Evolutionary conservation across 108 stramenopile species (phyloP), one percentile per base, ranked within the genome.

Genomic region (Stephanodiscus minutulus): DNA sequence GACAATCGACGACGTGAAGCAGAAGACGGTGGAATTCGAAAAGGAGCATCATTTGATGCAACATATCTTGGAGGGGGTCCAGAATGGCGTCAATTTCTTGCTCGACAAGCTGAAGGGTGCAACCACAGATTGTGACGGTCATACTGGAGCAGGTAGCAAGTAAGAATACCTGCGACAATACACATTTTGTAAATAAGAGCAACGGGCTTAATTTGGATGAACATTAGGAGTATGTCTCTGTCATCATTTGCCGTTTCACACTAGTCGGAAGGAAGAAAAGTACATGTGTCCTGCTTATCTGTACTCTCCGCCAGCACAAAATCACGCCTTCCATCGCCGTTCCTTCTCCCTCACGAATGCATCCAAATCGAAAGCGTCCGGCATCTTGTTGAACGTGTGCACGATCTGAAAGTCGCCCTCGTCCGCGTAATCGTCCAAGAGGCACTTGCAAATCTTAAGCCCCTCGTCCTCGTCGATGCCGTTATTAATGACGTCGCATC

Each of bases 381-480:
- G 93, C 41, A 75, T 79, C 31, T 82, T 83, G 56, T 94, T 94
- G 71, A 94, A 94, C 48, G 83, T 81, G 46, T 89, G 74, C 22
- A 94, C 87, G 25, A 46, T 43, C 21, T 43, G 44, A 64, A 79
- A 93, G 33, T 84, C 73, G 20, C 84, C 83, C 24, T 90, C 86
- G 49, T 81, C 67, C 8, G 66, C 44, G 61, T 94, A 94, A 33
- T 70, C 82, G 22, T 84, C 79, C 25, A 94, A 36, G 61, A 94
- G 52, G 44, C 37, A 65, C 21, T 79, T 66, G 43, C 85, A 85
- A 24, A 90, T 59, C 54, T 85, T 86, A 41, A 66, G 52, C 39
- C 90, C 90, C 64, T 94, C 93, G 20, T 82, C 84, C 15, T 87
- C 89, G 8, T 85, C 83, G 53, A 94, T 88, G 3, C 88, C 85